These are phyloP conservation scores for Zopfia rhizophila DNA, from an alignment of 2,329 filamentous ascomycete species.

Conservation along the genomic window DNA sequence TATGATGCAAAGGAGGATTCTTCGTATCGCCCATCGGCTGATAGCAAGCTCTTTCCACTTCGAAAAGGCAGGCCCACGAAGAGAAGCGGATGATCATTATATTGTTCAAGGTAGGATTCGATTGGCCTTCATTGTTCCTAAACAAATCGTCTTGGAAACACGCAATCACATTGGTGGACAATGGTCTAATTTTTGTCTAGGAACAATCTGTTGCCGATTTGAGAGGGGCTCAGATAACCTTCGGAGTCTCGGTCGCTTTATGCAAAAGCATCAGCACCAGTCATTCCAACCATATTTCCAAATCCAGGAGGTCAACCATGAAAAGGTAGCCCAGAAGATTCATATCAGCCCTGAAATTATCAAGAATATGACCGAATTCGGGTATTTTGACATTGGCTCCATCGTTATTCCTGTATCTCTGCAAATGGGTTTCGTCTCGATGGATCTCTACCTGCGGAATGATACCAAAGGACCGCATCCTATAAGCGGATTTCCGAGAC, in stretches of 20 bases:
- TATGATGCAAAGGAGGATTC: conserved; percentile 38
- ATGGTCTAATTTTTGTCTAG: conserved; percentile 41
- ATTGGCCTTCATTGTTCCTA: too few species aligned
- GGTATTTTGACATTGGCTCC: conserved; percentile 12
- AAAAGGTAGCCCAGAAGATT: conserved; percentile 10
- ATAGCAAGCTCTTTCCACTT: conserved; percentile 53
- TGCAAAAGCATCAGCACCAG: conserved; percentile 30
- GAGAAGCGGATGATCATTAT: conserved; percentile 15
- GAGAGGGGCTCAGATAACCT: conserved; percentile 45
- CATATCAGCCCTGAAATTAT: conserved; percentile 12
- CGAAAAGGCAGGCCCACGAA: conserved; percentile 25
- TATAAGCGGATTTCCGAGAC: conserved; percentile 46
- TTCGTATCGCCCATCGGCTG: conserved; percentile 45
- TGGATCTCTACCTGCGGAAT: conserved; percentile 43
- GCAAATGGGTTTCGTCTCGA: conserved; percentile 15
- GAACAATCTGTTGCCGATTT: conserved; percentile 45
- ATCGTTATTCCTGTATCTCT: conserved; percentile 15
- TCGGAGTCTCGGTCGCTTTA: conserved; percentile 41
- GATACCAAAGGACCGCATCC: conserved; percentile 45
- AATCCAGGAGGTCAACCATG: conserved; percentile 11
- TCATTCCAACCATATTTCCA: conserved; percentile 49
- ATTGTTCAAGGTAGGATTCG: conserved; percentile 13
- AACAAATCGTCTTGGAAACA: conserved; percentile 31
- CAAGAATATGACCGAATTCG: conserved; percentile 13
- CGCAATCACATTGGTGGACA: conserved; percentile 41